Evolutionary conservation across 345 rosid species (phyloP).

Genomic region (Reutealis trisperma): DNA sequence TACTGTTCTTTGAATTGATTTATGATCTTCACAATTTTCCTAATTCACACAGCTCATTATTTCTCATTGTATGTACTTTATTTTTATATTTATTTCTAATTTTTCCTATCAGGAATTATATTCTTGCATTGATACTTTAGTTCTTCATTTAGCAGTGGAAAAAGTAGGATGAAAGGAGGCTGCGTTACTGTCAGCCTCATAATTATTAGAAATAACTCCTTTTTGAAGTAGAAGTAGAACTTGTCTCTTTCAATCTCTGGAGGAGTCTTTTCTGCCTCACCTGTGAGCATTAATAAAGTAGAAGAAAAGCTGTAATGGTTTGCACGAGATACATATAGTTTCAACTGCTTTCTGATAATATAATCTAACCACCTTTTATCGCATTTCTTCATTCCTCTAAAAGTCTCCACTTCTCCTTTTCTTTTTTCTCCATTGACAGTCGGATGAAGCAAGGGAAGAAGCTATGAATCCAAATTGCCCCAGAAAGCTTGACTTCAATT

Average conservation of each 20-base stretch:
- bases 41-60: not conserved
- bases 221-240: not conserved
- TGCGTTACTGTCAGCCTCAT: slow-evolving; percentile 2
- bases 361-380: slow-evolving; percentile 25
- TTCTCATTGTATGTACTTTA: not conserved
- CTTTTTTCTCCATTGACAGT: slow-evolving; percentile 8
- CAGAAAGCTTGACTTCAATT: slow-evolving; percentile 63
- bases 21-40: slow-evolving; percentile 27
- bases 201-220: slow-evolving; percentile 13
- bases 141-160: not conserved
- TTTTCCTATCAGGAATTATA: not conserved
- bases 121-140: not conserved
- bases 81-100: not conserved
- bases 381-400: slow-evolving; percentile 12
- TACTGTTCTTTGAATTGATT: slow-evolving; percentile 18
- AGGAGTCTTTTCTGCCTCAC: slow-evolving; percentile 19
- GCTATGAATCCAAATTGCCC: slow-evolving; percentile 41
- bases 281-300: slow-evolving; percentile 50
- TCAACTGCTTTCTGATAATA: slow-evolving; percentile 33
- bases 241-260: slow-evolving; percentile 18
- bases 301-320: slow-evolving; percentile 31
- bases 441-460: slow-evolving; percentile 25
- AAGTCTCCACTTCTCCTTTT: not conserved
- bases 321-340: slow-evolving; percentile 58
- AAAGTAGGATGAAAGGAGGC: not conserved